phyloP scores from a whole-genome alignment of 495 filamentous ascomycete genomes.

The Penicillium malachiteum region DNA sequence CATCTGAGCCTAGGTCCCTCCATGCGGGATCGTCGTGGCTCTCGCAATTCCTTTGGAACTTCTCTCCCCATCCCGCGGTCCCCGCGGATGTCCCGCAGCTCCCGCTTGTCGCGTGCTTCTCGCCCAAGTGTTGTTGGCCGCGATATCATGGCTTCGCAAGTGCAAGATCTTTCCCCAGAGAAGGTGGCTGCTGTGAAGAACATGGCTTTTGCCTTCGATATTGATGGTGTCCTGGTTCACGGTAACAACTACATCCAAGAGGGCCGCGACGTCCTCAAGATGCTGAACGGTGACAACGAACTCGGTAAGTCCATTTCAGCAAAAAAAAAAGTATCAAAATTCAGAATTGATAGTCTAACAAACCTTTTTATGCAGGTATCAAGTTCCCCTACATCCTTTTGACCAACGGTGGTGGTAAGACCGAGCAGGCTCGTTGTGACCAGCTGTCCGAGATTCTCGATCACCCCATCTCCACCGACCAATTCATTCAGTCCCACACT shows the following conservation, averaged over 20 bases:
- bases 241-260: constrained; percentile 78
- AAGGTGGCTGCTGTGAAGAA: constrained; percentile 64
- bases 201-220: constrained; percentile 90
- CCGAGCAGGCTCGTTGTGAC: constrained; percentile 76
- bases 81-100: constrained; percentile 63
- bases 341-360: not conserved
- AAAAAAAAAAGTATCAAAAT: not conserved
- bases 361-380: constrained; percentile 41
- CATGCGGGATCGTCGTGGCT: constrained; percentile 62
- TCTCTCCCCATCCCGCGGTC: constrained; percentile 74
- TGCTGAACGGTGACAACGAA: constrained; percentile 82
- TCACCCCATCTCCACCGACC: constrained; percentile 70
- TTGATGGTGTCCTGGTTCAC: constrained; percentile 83
- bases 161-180: constrained; percentile 66
- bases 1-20: constrained; percentile 65
- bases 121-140: constrained; percentile 46
- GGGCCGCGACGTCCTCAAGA: constrained; percentile 76
- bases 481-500: constrained; percentile 93
- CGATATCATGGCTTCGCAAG: constrained; percentile 69
- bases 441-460: constrained; percentile 76
- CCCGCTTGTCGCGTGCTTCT: constrained; percentile 47
- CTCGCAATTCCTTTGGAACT: constrained; percentile 76
- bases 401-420: constrained; percentile 91
- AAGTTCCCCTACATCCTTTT: constrained; percentile 90
- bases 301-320: constrained; percentile 43